Conservation (phyloP, 345 rosid genomes). For the Adansonia digitata region DNA sequence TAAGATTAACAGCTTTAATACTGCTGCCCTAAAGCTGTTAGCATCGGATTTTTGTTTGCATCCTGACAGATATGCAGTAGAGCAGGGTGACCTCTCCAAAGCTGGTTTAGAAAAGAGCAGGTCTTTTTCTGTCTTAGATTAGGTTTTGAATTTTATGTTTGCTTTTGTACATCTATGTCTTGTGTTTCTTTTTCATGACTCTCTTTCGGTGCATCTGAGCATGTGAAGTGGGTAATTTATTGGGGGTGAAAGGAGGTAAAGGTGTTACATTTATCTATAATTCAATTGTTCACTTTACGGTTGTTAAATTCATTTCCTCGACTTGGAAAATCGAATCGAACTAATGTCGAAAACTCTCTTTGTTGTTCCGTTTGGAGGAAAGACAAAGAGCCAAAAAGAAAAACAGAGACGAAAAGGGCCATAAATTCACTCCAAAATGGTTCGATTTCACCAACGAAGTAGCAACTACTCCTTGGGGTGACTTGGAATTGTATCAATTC, state of each 20-base stretch:
- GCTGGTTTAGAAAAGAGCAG: slow-evolving; percentile 74
- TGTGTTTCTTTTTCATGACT: not conserved
- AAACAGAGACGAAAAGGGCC: slow-evolving; percentile 54
- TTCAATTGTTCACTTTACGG: not conserved
- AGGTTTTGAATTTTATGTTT: not conserved
- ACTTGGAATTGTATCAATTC: slow-evolving; percentile 64
- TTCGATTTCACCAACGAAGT: slow-evolving; percentile 54
- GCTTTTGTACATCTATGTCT: too few species aligned
- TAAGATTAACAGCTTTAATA: slow-evolving; percentile 76
- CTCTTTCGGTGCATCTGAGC: not conserved
- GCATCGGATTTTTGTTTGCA: slow-evolving; percentile 79
- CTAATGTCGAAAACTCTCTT: not conserved
- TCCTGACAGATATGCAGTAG: slow-evolving; percentile 71
- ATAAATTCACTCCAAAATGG: slow-evolving; percentile 62
- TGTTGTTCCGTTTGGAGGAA: slow-evolving; percentile 38
- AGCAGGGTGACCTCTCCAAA: too few species aligned
- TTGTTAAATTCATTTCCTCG: not conserved
- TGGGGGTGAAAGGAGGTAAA: too few species aligned
- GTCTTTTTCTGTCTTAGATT: slow-evolving; percentile 26
- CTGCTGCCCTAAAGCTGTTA: slow-evolving; percentile 71
- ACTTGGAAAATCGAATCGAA: not conserved
- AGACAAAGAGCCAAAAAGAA: slow-evolving; percentile 78
- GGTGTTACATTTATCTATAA: not conserved
- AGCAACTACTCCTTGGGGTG: slow-evolving; percentile 79
- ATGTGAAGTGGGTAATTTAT: too few species aligned